Conservation (phyloP, 2,329 filamentous ascomycete species). For the Aspergillus costaricaensis region DNA sequence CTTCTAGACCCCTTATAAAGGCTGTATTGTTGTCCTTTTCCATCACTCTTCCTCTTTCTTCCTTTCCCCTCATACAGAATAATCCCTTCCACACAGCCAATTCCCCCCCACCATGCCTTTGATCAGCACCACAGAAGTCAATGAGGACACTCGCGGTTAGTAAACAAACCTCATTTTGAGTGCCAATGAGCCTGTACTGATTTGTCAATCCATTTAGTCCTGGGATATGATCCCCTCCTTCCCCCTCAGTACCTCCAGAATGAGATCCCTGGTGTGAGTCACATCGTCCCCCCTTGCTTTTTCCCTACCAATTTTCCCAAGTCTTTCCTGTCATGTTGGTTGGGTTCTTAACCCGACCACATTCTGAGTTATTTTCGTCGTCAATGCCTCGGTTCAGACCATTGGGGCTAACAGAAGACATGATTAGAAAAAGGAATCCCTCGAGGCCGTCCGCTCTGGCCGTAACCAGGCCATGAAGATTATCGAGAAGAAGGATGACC, state of each 20-base stretch:
- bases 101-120: slow-evolving; percentile 40
- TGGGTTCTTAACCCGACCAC: background rate
- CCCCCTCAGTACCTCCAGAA: slow-evolving; percentile 82
- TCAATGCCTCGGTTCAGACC: slow-evolving; percentile 52
- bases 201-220: slow-evolving; percentile 58
- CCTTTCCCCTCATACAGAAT: background rate
- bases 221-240: slow-evolving; percentile 92
- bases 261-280: slow-evolving; percentile 70
- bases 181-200: slow-evolving; percentile 1
- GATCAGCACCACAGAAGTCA: slow-evolving; percentile 43
- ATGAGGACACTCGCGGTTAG: slow-evolving; percentile 50
- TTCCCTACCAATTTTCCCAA: no score
- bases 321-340: background rate
- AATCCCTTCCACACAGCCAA: background rate
- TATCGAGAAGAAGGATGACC: slow-evolving; percentile 74
- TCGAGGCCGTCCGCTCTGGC: slow-evolving; percentile 46
- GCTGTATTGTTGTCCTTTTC: background rate
- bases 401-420: slow-evolving; percentile 17
- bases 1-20: slow-evolving; percentile 3
- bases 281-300: slow-evolving; percentile 45
- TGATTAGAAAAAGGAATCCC: slow-evolving; percentile 41
- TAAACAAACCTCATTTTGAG: background rate
- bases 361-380: slow-evolving; percentile 44
- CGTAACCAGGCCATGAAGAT: slow-evolving; percentile 66
- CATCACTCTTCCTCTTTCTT: slow-evolving; percentile 1